Conservation (phyloP, 208 protist species). For the Acanthamoeba polyphaga region DNA sequence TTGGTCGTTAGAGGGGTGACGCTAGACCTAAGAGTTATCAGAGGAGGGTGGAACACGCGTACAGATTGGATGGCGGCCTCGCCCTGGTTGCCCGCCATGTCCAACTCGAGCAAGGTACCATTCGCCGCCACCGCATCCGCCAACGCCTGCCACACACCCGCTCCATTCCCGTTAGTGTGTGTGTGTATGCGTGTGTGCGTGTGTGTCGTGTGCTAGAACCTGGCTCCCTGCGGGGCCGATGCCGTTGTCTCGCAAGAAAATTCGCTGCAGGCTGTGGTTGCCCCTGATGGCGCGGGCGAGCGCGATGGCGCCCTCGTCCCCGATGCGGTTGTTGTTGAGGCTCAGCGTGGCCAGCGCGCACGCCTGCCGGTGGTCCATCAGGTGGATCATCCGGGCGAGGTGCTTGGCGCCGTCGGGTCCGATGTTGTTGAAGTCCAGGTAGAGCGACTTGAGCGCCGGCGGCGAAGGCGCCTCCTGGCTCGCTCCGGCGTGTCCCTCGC, state of each 20-base stretch:
- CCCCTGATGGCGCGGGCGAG: background rate
- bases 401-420: background rate
- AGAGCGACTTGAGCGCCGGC: slow-evolving; percentile 9
- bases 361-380: background rate
- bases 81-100: slow-evolving; percentile 20
- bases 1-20: background rate
- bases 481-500: background rate
- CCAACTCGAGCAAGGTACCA: background rate
- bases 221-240: background rate
- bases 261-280: background rate
- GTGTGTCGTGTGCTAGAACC: background rate
- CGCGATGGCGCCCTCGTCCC: slow-evolving; percentile 3
- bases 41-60: background rate
- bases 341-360: slow-evolving; percentile 5
- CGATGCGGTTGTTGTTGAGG: slow-evolving; percentile 19
- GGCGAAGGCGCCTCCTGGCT: background rate
- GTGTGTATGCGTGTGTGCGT: background rate
- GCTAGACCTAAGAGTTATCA: no score
- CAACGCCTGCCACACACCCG: background rate
- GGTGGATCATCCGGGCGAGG: slow-evolving; percentile 2
- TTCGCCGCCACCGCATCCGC: slow-evolving; percentile 18
- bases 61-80: background rate
- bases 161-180: background rate
- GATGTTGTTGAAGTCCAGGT: slow-evolving; percentile 55
- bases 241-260: background rate